Evolutionary conservation across 1,284 basidiomycete species (phyloP).

Genomic region (Rhizoctonia solani): DNA sequence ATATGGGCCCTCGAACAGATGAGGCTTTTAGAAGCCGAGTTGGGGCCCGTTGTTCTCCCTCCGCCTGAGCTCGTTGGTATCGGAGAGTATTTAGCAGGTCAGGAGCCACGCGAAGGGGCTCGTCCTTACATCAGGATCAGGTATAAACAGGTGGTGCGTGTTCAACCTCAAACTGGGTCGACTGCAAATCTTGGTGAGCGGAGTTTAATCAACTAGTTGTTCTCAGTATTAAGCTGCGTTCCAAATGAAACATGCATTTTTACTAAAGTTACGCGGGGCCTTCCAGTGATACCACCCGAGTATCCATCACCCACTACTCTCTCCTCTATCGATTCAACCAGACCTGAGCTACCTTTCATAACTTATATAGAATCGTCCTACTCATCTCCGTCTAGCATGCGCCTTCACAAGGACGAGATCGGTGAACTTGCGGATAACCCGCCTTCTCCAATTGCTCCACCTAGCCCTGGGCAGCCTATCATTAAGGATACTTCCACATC

Average conservation of each 20-base stretch:
- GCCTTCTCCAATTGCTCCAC: conserved; percentile 7
- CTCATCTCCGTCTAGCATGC: background rate
- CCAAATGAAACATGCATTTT: no score
- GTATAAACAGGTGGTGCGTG: background rate
- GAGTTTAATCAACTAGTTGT: no score
- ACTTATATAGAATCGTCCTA: background rate
- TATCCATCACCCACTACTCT: no score
- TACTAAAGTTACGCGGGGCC: no score
- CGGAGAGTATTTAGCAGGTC: conserved; percentile 5
- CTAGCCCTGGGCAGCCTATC: background rate
- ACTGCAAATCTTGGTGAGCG: no score
- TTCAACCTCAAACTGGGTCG: no score
- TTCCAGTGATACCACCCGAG: no score
- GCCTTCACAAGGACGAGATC: background rate
- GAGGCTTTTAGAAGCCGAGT: conserved; percentile 16
- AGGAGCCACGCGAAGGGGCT: background rate
- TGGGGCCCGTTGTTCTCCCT: conserved; percentile 3
- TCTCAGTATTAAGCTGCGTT: no score
- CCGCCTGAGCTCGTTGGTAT: conserved; percentile 17
- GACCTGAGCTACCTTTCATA: conserved; percentile 5
- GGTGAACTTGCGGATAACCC: conserved; percentile 13
- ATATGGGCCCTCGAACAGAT: conserved; percentile 29
- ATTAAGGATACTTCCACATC: no score
- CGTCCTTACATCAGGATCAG: conserved; percentile 3
- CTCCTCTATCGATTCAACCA: no score